phyloP scores from a whole-genome alignment of 768 basidiomycete species.

The Pisolithus sp. region DNA sequence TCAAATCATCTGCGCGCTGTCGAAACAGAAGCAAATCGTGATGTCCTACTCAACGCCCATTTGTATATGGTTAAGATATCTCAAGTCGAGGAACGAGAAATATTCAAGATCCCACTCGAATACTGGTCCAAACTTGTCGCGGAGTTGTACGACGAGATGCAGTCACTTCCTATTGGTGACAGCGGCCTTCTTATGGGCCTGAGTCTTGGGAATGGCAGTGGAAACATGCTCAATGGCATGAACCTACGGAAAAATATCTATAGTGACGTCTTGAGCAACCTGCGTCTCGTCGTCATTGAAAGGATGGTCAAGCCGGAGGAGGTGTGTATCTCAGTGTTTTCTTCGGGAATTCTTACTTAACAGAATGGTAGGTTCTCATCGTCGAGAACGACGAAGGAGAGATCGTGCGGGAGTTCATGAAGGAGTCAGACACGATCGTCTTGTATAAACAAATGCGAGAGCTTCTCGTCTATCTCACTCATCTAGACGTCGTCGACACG shows the following conservation, averaged over 20 bases:
- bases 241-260: slow-evolving; percentile 91
- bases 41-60: slow-evolving; percentile 93
- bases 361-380: slow-evolving; percentile 72
- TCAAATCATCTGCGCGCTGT: slow-evolving; percentile 90
- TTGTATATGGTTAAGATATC: slow-evolving; percentile 98
- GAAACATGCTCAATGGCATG: slow-evolving; percentile 69
- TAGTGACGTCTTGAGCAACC: slow-evolving; percentile 87
- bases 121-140: slow-evolving; percentile 96
- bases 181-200: slow-evolving; percentile 84
- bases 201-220: slow-evolving; percentile 62
- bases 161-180: slow-evolving; percentile 83
- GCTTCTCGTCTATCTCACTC: slow-evolving; percentile 93
- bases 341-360: slow-evolving; percentile 4
- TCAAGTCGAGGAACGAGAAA: slow-evolving; percentile 96
- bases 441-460: slow-evolving; percentile 99
- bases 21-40: slow-evolving; percentile 84
- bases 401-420: slow-evolving; percentile 98
- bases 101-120: slow-evolving; percentile 98
- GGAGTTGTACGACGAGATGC: slow-evolving; percentile 96
- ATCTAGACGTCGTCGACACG: slow-evolving; percentile 92
- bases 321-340: slow-evolving; percentile 38
- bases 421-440: slow-evolving; percentile 97
- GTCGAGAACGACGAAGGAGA: slow-evolving; percentile 99
- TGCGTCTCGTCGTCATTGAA: slow-evolving; percentile 94
- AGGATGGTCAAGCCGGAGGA: slow-evolving; percentile 99